Evolutionary conservation across 2,329 filamentous ascomycete species (phyloP).

Genomic region (Exophiala lecanii-corni): DNA sequence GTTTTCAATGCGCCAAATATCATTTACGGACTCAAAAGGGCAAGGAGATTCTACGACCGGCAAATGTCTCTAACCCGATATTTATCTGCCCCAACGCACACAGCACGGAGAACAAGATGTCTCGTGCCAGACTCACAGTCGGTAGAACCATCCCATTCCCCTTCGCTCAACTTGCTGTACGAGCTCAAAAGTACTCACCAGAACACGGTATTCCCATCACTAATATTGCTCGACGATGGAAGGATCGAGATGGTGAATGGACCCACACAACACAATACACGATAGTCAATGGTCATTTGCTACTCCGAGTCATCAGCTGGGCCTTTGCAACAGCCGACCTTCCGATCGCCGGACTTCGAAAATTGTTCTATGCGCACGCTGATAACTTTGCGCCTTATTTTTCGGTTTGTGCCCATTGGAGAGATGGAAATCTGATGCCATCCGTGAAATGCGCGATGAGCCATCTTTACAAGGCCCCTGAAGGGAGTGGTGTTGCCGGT

Average conservation of each 20-base stretch:
- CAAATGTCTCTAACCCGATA: slow-evolving; percentile 52
- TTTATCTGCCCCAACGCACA: slow-evolving; percentile 52
- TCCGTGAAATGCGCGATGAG: slow-evolving; percentile 57
- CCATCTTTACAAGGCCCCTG: slow-evolving; percentile 49
- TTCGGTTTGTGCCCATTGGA: slow-evolving; percentile 59
- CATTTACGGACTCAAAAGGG: slow-evolving; percentile 52
- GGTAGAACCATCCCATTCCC: slow-evolving; percentile 54
- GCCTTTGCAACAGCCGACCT: slow-evolving; percentile 50
- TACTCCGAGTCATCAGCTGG: slow-evolving; percentile 55
- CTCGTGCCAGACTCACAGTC: slow-evolving; percentile 51
- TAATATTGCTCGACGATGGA: slow-evolving; percentile 51
- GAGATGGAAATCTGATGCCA: slow-evolving; percentile 56
- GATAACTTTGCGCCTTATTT: slow-evolving; percentile 59
- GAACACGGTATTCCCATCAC: slow-evolving; percentile 46
- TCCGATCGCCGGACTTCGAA: slow-evolving; percentile 48
- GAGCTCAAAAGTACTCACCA: slow-evolving; percentile 45
- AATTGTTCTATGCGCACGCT: slow-evolving; percentile 55
- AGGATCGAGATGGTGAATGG: slow-evolving; percentile 45
- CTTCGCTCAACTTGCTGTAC: slow-evolving; percentile 55
- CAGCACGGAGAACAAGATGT: slow-evolving; percentile 44
- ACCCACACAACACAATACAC: slow-evolving; percentile 52
- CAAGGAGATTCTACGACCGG: slow-evolving; percentile 50
- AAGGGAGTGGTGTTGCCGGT: slow-evolving; percentile 39
- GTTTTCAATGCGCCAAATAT: slow-evolving; percentile 54
- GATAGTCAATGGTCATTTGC: slow-evolving; percentile 49